phyloP scores from a whole-genome alignment of 371 early-diverging fungal species.

The Blakeslea trispora region DNA sequence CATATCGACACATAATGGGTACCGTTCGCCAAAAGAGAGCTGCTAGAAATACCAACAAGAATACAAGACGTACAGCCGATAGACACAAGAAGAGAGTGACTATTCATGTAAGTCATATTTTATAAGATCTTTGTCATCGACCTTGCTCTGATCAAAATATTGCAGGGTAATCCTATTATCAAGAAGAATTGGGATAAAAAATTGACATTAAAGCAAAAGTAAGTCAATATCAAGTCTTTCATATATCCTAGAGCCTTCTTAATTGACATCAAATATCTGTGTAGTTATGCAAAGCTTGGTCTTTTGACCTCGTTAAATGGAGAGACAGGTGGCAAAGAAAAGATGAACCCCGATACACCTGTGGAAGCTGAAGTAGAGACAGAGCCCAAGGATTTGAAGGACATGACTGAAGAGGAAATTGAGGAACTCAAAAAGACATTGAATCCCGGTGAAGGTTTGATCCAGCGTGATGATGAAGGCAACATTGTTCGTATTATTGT shows the following conservation, averaged over 20 bases:
- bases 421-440: constrained; percentile 49
- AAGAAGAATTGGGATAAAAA: constrained; percentile 75
- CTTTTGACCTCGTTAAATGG: constrained; percentile 80
- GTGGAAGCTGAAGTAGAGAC: constrained; percentile 25
- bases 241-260: neutral
- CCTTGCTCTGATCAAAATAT: neutral
- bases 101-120: constrained; percentile 41
- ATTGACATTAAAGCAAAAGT: constrained; percentile 78
- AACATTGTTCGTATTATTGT: constrained; percentile 75
- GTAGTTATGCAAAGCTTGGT: constrained; percentile 70
- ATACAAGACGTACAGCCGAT: constrained; percentile 56
- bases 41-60: constrained; percentile 36
- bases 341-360: constrained; percentile 30
- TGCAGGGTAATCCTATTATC: constrained; percentile 61
- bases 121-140: neutral
- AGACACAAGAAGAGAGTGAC: constrained; percentile 55
- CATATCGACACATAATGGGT: constrained; percentile 30
- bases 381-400: constrained; percentile 44
- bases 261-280: no score
- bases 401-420: constrained; percentile 56
- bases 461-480: constrained; percentile 85
- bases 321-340: constrained; percentile 64
- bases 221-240: constrained; percentile 30
- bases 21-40: constrained; percentile 45
- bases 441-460: constrained; percentile 72